Evolutionary conservation across 1,284 basidiomycete genomes (phyloP).

Genomic region (Cryptococcus sp.): DNA sequence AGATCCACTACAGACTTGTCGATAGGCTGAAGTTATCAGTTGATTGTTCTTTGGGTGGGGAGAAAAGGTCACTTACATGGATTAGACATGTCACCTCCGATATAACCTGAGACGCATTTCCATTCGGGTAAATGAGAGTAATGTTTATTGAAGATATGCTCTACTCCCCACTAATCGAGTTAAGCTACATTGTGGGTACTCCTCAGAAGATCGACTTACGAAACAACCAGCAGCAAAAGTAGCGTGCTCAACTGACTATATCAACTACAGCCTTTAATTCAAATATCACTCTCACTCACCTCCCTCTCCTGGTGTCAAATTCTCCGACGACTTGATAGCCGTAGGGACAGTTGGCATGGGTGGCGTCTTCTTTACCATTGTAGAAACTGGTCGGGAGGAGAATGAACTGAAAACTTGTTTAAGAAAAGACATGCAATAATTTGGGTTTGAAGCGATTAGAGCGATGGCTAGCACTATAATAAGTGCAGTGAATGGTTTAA

Average conservation of each 20-base stretch:
- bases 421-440: slow-evolving; percentile 17
- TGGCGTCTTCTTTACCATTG: slow-evolving; percentile 34
- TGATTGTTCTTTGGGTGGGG: background rate
- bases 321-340: slow-evolving; percentile 41
- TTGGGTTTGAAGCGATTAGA: background rate
- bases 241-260: slow-evolving; percentile 55
- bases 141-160: slow-evolving; percentile 79
- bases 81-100: slow-evolving; percentile 58
- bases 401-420: slow-evolving; percentile 10
- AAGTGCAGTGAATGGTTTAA: slow-evolving; percentile 3
- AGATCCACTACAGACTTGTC: slow-evolving; percentile 69
- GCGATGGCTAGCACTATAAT: background rate
- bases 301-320: slow-evolving; percentile 34
- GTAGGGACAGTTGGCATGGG: slow-evolving; percentile 46
- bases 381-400: slow-evolving; percentile 12
- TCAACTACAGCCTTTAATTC: background rate
- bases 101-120: slow-evolving; percentile 73
- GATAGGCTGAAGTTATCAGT: slow-evolving; percentile 54
- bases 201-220: slow-evolving; percentile 22
- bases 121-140: slow-evolving; percentile 57
- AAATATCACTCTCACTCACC: slow-evolving; percentile 22
- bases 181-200: background rate
- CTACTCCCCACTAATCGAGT: slow-evolving; percentile 63
- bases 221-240: slow-evolving; percentile 74
- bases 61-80: slow-evolving; percentile 17